These are phyloP conservation scores for Serpula lacrymans DNA, from an alignment of 768 basidiomycete genomes.

Conservation along the genomic window DNA sequence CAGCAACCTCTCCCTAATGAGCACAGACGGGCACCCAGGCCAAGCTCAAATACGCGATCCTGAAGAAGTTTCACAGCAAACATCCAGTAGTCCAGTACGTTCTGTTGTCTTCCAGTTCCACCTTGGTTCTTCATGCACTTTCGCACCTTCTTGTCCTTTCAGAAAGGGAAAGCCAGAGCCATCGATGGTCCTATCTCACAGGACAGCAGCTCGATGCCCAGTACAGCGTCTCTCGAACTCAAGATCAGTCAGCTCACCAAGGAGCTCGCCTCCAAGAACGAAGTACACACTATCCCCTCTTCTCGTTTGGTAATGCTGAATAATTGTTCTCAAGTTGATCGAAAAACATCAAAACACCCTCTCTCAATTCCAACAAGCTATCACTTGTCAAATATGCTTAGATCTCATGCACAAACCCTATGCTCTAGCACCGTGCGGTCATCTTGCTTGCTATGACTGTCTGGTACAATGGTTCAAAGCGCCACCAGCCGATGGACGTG, in stretches of 20 bases:
- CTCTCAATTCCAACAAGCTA: constrained; percentile 53
- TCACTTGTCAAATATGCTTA: constrained; percentile 78
- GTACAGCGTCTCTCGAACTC: constrained; percentile 9
- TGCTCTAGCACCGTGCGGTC: constrained; percentile 73
- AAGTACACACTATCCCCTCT: constrained; percentile 26
- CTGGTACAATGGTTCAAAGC: constrained; percentile 76
- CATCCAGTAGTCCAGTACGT: not conserved
- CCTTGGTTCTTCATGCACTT: constrained; percentile 3
- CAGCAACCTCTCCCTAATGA: no score
- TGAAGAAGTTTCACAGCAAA: no score
- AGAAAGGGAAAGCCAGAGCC: constrained; percentile 6
- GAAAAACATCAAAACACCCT: constrained; percentile 51
- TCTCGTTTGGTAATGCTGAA: constrained; percentile 2
- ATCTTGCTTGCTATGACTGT: constrained; percentile 67
- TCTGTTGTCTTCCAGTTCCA: not conserved
- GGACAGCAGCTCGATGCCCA: not conserved
- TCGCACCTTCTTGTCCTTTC: no score
- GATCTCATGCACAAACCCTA: constrained; percentile 72
- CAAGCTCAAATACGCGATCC: no score
- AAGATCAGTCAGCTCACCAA: constrained; percentile 40
- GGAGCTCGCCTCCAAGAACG: constrained; percentile 38
- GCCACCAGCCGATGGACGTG: constrained; percentile 25
- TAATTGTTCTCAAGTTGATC: constrained; percentile 37
- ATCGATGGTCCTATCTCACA: not conserved
- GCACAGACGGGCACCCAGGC: no score